These are phyloP conservation scores for Tuber melanosporum DNA, from an alignment of 495 filamentous ascomycete genomes.

Conservation along the genomic window DNA sequence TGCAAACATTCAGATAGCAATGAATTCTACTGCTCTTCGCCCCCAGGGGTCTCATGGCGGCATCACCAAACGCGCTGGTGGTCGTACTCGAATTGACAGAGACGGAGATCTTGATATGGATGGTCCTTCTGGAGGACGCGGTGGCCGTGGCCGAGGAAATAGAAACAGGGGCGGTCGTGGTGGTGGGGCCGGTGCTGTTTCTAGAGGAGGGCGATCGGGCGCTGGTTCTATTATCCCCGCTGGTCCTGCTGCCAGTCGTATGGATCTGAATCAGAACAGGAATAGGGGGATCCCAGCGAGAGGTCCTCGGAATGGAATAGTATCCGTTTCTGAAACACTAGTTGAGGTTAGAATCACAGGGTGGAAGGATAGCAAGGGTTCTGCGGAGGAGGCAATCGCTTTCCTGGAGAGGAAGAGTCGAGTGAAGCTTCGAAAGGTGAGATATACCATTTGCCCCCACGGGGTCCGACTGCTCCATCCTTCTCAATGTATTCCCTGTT, in stretches of 20 bases:
- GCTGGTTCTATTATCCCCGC: slow-evolving; percentile 26
- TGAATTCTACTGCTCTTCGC: slow-evolving; percentile 35
- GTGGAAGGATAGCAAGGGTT: slow-evolving; percentile 72
- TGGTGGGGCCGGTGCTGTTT: slow-evolving; percentile 42
- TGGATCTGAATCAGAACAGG: slow-evolving; percentile 15
- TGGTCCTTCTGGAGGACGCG: slow-evolving; percentile 45
- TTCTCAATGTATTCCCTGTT: background rate
- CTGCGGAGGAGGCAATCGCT: slow-evolving; percentile 59
- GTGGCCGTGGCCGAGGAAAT: slow-evolving; percentile 30
- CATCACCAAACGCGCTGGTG: slow-evolving; percentile 60
- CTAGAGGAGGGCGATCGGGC: slow-evolving; percentile 35
- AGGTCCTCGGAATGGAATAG: slow-evolving; percentile 16
- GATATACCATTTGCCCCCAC: slow-evolving; percentile 45
- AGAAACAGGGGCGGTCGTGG: slow-evolving; percentile 40
- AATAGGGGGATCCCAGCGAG: slow-evolving; percentile 29
- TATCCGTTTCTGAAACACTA: slow-evolving; percentile 4
- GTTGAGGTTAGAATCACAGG: slow-evolving; percentile 47
- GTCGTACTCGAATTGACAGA: slow-evolving; percentile 55
- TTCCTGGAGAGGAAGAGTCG: slow-evolving; percentile 79
- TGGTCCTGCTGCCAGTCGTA: slow-evolving; percentile 31
- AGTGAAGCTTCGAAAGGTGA: slow-evolving; percentile 79
- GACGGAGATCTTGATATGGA: slow-evolving; percentile 85
- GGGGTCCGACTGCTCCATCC: background rate
- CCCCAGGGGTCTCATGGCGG: slow-evolving; percentile 52
- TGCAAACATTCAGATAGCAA: slow-evolving; percentile 7